These are phyloP conservation scores for Suillus subaureus DNA, from an alignment of 768 basidiomycete genomes.

Conservation along the genomic window DNA sequence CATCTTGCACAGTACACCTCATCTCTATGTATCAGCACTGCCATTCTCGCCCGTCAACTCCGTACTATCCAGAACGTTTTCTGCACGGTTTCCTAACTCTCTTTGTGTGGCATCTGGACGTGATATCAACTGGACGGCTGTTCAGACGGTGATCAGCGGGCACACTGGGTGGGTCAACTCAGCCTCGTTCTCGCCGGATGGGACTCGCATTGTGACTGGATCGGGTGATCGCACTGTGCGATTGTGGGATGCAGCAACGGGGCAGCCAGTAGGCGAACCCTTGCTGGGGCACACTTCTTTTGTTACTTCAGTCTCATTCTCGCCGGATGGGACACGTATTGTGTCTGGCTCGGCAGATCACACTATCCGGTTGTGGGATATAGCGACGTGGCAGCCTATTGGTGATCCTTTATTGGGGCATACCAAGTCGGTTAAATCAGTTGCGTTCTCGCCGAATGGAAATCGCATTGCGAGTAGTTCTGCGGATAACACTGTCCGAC, in stretches of 20 bases:
- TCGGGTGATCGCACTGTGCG: not conserved
- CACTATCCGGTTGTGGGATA: conserved; percentile 5
- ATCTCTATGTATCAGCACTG: conserved; percentile 27
- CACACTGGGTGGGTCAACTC: accelerated
- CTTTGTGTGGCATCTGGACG: conserved; percentile 4
- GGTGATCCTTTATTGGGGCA: conserved; percentile 7
- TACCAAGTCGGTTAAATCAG: not conserved
- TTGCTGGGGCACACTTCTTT: not conserved
- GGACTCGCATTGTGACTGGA: conserved; percentile 3
- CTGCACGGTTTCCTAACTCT: conserved; percentile 11
- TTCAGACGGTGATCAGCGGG: not conserved
- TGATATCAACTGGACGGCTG: not conserved
- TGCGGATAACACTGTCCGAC: not conserved
- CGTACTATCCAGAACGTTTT: conserved; percentile 12
- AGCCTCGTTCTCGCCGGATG: not conserved
- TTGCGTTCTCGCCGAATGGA: conserved; percentile 18
- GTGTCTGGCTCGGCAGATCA: not conserved
- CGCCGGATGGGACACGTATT: conserved; percentile 1
- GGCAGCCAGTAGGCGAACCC: not conserved
- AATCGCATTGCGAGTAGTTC: conserved; percentile 12
- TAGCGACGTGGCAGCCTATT: not conserved
- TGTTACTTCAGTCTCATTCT: conserved; percentile 1
- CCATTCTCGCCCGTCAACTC: conserved; percentile 34
- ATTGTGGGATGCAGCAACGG: conserved; percentile 4
- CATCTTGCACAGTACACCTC: too few species aligned